Percentiles rank a stretch among this genome's conserved stretches.
phyloP scores from a whole-genome alignment of 768 basidiomycete genomes.

The Pisolithus albus region DNA sequence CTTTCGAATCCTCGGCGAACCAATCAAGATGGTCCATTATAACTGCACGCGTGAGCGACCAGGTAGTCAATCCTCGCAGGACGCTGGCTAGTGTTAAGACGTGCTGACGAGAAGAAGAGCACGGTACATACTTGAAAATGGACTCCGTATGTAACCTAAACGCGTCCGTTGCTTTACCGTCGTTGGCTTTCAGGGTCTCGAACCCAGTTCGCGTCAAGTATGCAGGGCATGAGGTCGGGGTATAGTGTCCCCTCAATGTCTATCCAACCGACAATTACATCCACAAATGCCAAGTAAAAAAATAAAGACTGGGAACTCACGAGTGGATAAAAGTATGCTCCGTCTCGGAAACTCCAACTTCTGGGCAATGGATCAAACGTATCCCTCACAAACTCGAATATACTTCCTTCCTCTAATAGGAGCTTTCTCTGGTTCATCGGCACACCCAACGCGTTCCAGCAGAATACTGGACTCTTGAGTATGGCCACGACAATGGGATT shows the following conservation, averaged over 20 bases:
- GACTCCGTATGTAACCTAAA: slow-evolving; percentile 71
- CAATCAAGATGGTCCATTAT: slow-evolving; percentile 71
- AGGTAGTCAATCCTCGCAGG: slow-evolving; percentile 35
- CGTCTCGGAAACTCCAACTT: slow-evolving; percentile 49
- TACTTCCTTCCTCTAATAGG: slow-evolving; percentile 45
- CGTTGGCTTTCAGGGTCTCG: slow-evolving; percentile 43
- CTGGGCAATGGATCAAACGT: slow-evolving; percentile 45
- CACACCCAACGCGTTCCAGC: slow-evolving; percentile 77
- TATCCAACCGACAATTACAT: slow-evolving; percentile 5
- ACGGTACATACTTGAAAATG: slow-evolving; percentile 48
- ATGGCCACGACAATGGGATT: slow-evolving; percentile 48
- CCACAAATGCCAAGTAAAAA: not conserved
- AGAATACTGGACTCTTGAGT: slow-evolving; percentile 42
- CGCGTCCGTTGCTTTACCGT: slow-evolving; percentile 38
- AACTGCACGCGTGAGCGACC: slow-evolving; percentile 53
- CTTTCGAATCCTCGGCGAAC: slow-evolving; percentile 42
- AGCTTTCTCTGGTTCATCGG: slow-evolving; percentile 62
- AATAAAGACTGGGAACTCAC: slow-evolving; percentile 21
- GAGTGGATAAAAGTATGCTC: slow-evolving; percentile 59
- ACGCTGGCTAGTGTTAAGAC: slow-evolving; percentile 28
- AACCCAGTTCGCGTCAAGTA: slow-evolving; percentile 62
- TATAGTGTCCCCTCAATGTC: slow-evolving; percentile 49
- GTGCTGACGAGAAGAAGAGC: not conserved
- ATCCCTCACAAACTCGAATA: slow-evolving; percentile 45
- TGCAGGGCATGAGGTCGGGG: slow-evolving; percentile 49